Base-by-base conservation (phyloP, 495 filamentous ascomycete genomes). In the Schizothecium vesticola region DNA sequence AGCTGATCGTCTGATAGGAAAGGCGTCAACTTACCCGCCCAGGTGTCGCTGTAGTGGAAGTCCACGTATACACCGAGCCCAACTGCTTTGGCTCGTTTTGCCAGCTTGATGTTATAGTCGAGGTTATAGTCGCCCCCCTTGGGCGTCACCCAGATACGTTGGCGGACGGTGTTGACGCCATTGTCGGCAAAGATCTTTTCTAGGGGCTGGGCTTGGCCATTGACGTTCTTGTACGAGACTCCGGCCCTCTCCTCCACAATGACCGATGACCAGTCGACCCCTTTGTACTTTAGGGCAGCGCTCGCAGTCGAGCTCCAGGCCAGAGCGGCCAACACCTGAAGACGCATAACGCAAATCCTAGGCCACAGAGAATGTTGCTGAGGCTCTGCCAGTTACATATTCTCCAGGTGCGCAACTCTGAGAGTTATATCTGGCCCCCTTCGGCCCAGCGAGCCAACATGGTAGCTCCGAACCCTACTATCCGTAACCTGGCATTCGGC, bases 221-320 rank as follows among this genome's bases (percentile, higher is more conserved):
- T 80, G 0, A 78, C 68, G 61, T 83, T 86, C 73, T 85, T 89
- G 78, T 89, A 93, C 0, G 78, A 78, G 59, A 86, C 79, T 1
- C 88, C 89, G 1, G 81, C 76, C 9, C 82, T 80, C 74, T 92
- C 90, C 70, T 90, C 86, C 3, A 92, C 76, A 3, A 86, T 70
- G 2, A 91, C 80, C 0, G 90, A 92, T 5, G 89, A 91, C 83
- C 91, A 91, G 75, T 93, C 90, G 2, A 89, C 88, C 2, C 90
- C 89, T 69, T 85, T 87, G 75, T 88, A 87, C 5, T 83, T 84
- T 11, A 92, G 82, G 23, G 83, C 82, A 16, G 86, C 78, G 57
- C 72, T 61, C 1, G 66, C 75, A 23, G 61, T 63, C 16, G 71
- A 65, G 22, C 76, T 56, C 63, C 72, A 68, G 43, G 71, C 69